Evolutionary conservation across 2,329 filamentous ascomycete genomes (phyloP), one percentile per base, ranked within the genome.

Genomic region (Alternaria viburni): DNA sequence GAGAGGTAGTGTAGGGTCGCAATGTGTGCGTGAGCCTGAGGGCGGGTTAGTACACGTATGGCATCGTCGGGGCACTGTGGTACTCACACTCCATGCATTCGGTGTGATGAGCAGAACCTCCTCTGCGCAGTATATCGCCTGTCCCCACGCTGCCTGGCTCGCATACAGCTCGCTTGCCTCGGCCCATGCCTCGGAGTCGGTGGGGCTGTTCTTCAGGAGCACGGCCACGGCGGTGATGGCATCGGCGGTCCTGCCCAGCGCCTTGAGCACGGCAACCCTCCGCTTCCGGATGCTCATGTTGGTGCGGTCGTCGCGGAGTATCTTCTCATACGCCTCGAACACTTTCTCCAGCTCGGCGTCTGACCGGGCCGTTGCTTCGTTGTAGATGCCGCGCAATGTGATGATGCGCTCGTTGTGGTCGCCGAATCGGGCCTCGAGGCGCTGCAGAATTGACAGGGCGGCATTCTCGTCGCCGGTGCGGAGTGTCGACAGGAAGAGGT

Each of bases 141-240:
- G 95, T 13, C 89, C 83, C 75, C 91, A 93, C 72, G 95, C 81
- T 1, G 91, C 93, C 76, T 95, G 91, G 19, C 86, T 86, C 28
- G 93, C 85, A 80, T 99, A 98, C 65, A 97, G 82, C 77, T 97
- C 93, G 57, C 92, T 89, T 70, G 98, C 85, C 82, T 99, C 96
- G 56, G 93, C 88, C 96, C 96, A 99, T 10, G 92, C 90, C 83
- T 99, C 96, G 6, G 91, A 90, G 82, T 99, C 96, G 2, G 92
- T 97, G 2, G 96, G 94, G 57, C 90, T 91, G 65, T 91, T 89
- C 75, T 96, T 91, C 50, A 99, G 83, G 26, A 98, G 85, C 60
- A 89, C 86, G 65, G 90, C 89, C 61, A 98, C 82, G 26, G 90
- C 89, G 30, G 88, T 82, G 47, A 94, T 91, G 1, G 96, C 92